These are phyloP conservation scores for Cicer judaicum DNA, from an alignment of 306 rosid genomes.

Conservation along the genomic window DNA sequence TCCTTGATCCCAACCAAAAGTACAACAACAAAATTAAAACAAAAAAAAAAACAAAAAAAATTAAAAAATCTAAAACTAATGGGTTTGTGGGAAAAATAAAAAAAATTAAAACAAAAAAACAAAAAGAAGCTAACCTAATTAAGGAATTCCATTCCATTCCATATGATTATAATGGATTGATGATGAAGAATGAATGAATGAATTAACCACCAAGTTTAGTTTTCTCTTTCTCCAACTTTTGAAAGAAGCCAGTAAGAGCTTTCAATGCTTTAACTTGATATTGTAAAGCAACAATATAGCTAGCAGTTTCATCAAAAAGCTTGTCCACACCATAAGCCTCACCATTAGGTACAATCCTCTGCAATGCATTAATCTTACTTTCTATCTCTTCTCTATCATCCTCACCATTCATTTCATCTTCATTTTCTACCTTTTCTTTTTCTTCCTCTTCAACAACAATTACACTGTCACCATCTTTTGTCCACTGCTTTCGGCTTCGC, in stretches of 20 bases:
- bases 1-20: slow-evolving; percentile 54
- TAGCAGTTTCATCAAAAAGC: slow-evolving; percentile 90
- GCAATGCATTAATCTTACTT: slow-evolving; percentile 79
- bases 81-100: slow-evolving; percentile 7
- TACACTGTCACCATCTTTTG: neutral
- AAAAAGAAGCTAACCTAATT: slow-evolving; percentile 27
- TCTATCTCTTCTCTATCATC: slow-evolving; percentile 75
- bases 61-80: slow-evolving; percentile 44
- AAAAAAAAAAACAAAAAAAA: neutral
- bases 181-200: neutral
- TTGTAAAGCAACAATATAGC: slow-evolving; percentile 75
- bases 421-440: slow-evolving; percentile 32
- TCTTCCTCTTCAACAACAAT: slow-evolving; percentile 26
- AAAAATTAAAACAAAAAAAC: neutral
- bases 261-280: slow-evolving; percentile 75
- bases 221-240: slow-evolving; percentile 69
- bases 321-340: slow-evolving; percentile 73
- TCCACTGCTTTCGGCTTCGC: slow-evolving; percentile 29
- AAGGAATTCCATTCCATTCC: neutral
- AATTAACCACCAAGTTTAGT: slow-evolving; percentile 71
- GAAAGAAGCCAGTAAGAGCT: slow-evolving; percentile 64
- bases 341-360: slow-evolving; percentile 87
- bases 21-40: slow-evolving; percentile 1
- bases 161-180: neutral
- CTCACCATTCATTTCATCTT: neutral